phyloP scores from a whole-genome alignment of 805 yeast species.

The Clavispora phyllophila region DNA sequence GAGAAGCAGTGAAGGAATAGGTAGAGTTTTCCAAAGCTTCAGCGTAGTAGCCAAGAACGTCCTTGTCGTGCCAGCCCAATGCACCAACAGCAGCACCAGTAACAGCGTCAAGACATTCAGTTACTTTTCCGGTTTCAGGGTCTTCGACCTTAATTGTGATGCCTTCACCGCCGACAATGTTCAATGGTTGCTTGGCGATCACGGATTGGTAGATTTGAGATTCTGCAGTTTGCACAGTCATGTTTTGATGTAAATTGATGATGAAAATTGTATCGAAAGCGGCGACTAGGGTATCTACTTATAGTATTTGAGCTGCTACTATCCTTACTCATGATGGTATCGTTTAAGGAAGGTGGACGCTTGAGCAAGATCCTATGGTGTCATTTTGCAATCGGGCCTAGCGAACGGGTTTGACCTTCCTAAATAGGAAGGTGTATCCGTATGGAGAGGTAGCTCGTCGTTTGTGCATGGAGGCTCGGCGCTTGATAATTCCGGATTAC shows the following conservation, averaged over 20 bases:
- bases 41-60: constrained; percentile 14
- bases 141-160: constrained; percentile 37
- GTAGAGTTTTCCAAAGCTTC: constrained; percentile 19
- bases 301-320: background rate
- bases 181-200: constrained; percentile 32
- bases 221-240: constrained; percentile 42
- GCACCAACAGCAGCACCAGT: constrained; percentile 34
- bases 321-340: background rate
- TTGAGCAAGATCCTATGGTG: background rate
- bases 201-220: constrained; percentile 41
- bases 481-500: background rate
- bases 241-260: constrained; percentile 34
- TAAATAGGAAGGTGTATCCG: background rate
- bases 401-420: background rate
- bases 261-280: too few species aligned
- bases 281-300: too few species aligned
- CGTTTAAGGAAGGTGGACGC: background rate
- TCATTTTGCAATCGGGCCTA: background rate
- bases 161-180: constrained; percentile 40
- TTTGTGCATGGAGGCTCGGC: background rate
- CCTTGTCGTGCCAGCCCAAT: constrained; percentile 28
- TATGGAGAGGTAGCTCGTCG: background rate
- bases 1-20: constrained; percentile 21
- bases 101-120: constrained; percentile 21
- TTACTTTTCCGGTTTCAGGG: constrained; percentile 32